phyloP scores from a whole-genome alignment of 352 stramenopile species.

The Globisporangium splendens region DNA sequence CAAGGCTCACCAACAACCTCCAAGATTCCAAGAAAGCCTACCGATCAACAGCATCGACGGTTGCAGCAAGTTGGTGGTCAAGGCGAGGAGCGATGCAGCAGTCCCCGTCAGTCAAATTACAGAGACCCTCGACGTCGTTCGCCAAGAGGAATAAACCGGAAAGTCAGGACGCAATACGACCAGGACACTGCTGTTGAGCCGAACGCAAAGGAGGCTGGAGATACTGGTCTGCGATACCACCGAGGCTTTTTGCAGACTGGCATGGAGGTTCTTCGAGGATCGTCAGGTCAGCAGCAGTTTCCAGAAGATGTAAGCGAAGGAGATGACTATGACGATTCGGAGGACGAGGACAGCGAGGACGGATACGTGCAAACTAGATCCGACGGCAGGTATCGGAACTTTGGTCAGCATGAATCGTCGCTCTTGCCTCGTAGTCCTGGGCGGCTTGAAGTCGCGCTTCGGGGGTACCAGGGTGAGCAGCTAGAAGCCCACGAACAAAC shows the following conservation, averaged over 20 bases:
- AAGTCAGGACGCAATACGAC: not conserved
- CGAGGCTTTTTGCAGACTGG: constrained; percentile 54
- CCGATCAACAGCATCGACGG: constrained; percentile 2
- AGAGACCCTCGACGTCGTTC: constrained; percentile 5
- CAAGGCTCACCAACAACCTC: constrained; percentile 1
- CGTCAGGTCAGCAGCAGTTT: not conserved
- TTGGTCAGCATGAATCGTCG: not conserved
- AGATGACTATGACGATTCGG: constrained; percentile 15
- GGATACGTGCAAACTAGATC: constrained; percentile 1
- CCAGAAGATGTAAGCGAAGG: constrained; percentile 16
- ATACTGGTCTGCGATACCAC: constrained; percentile 30
- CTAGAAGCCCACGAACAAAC: not conserved
- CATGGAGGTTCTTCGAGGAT: constrained; percentile 50
- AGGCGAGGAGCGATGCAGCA: constrained; percentile 28
- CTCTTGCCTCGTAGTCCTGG: constrained; percentile 24
- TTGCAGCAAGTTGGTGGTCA: constrained; percentile 16
- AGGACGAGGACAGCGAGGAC: constrained; percentile 7
- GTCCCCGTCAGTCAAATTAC: not conserved
- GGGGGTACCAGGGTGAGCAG: constrained; percentile 18
- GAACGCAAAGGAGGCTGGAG: not conserved
- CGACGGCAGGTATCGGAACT: not conserved
- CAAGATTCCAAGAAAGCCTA: constrained; percentile 4
- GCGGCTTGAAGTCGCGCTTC: constrained; percentile 31
- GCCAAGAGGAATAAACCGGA: constrained; percentile 2
- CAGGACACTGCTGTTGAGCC: not conserved